These are phyloP conservation scores for Colletotrichum tamarilloi DNA, from an alignment of 2,329 filamentous ascomycete species.

Conservation along the genomic window DNA sequence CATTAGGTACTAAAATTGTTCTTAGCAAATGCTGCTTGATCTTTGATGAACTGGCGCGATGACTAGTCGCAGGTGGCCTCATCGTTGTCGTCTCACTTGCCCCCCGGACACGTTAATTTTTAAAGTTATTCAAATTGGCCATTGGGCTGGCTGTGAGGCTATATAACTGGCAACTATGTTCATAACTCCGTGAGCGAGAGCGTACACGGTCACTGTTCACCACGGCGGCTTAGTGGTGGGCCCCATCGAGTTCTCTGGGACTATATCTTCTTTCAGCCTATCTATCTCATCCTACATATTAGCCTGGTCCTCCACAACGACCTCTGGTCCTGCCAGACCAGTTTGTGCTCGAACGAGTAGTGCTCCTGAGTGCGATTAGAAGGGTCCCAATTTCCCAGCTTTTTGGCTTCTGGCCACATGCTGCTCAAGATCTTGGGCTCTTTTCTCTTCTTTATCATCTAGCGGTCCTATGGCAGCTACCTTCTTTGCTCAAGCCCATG, in stretches of 20 bases:
- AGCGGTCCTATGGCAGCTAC: not conserved
- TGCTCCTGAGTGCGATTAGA: not conserved
- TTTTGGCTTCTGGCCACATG: too few relatives aligned
- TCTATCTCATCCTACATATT: not conserved
- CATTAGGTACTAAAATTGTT: slow-evolving; percentile 11
- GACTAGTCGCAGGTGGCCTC: too few relatives aligned
- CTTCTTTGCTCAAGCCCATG: not conserved
- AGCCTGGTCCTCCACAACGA: not conserved
- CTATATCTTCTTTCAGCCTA: not conserved
- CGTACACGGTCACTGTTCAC: not conserved
- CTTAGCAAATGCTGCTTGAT: slow-evolving; percentile 6
- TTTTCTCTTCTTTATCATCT: too few relatives aligned
- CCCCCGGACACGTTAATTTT: not conserved
- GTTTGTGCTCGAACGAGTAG: not conserved
- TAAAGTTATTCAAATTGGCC: not conserved
- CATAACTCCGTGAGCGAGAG: not conserved
- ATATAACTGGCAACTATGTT: not conserved
- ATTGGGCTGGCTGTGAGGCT: not conserved
- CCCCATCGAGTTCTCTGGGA: not conserved
- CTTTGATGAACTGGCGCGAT: not conserved
- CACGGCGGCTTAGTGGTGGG: not conserved
- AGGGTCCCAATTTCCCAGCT: not conserved
- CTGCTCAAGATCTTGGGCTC: too few relatives aligned
- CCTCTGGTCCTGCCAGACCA: not conserved
- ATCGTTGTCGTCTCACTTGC: not conserved